Base-by-base conservation (phyloP, 371 early-diverging fungal genomes). In the Mucor lusitanicus region DNA sequence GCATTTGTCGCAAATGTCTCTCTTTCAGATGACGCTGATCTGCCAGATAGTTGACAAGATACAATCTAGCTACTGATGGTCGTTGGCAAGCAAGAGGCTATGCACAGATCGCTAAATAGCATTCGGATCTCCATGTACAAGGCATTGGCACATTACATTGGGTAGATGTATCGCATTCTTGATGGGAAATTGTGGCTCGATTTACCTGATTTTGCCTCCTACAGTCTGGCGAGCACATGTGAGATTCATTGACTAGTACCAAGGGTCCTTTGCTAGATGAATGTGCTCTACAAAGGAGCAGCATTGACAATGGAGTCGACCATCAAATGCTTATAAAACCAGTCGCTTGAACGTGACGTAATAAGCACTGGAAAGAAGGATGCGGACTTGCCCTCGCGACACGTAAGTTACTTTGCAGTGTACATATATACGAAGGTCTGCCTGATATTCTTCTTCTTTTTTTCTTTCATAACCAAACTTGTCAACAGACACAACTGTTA, bases 401-500 rank as follows among this genome's bases (percentile, higher is more conserved):
- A 65, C 66, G 66, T 65, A 65, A 65, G 66, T 65, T 65, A 58
- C 65, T 65, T 65, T 65, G 17, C 23, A 44, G 39, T 44, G 15
- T 60, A 40, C 44, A 19, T 40, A 19, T 40, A 53, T 48, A 48
- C 13, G 27, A 53, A 15, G 53, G 23, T 53, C 53, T 53, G 27
- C 23, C 25, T 53, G 53, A 53, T 42, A 28, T 60, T 30, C 46
- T n/a, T 27, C 40, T 42, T 42, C 28, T 42, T 30, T 44, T 58
- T 32, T 54, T 55, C 21, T 64, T 42, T 25, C 30, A 28, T 64
- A 39, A 19, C 32, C 37, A 35, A 28, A 56, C 55, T 35, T 65
- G 44, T 48, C 33, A 59, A 59, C 19, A 53, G 37, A 33, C 42
- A 17, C 11, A n/a, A 60, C 35, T 8, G 39, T 63, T 63, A 59